These are phyloP conservation scores for Nemophila menziesii DNA, from an alignment of 257 asterid species.

Conservation along the genomic window DNA sequence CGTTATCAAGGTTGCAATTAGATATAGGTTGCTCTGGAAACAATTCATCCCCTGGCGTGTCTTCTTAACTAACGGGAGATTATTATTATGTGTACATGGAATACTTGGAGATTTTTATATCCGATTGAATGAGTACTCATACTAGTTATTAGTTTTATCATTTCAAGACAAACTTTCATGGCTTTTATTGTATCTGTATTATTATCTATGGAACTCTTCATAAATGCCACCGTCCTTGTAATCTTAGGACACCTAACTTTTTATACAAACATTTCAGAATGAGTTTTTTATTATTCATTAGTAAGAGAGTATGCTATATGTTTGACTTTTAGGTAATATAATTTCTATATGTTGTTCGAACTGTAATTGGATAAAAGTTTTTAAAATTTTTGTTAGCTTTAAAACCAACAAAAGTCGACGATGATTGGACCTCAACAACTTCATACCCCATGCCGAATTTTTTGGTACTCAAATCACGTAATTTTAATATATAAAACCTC, in stretches of 20 bases:
- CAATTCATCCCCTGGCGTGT: slow-evolving; percentile 69
- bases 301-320: no score
- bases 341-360: no score
- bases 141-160: no score
- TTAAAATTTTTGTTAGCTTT: no score
- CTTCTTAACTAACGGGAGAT: slow-evolving; percentile 28
- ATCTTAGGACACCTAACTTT: slow-evolving; percentile 4
- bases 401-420: no score
- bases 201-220: not conserved
- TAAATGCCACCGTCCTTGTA: slow-evolving; percentile 1
- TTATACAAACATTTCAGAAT: not conserved
- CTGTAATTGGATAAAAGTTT: no score
- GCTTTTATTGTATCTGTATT: not conserved
- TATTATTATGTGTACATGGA: slow-evolving; percentile 20
- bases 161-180: slow-evolving; percentile 11
- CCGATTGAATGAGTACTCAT: no score
- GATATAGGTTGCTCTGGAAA: slow-evolving; percentile 68
- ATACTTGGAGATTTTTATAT: slow-evolving; percentile 19
- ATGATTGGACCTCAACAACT: no score
- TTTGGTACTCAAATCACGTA: not conserved
- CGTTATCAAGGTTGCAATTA: slow-evolving; percentile 50
- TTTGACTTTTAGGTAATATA: no score
- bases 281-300: no score
- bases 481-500: not conserved
- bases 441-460: not conserved